Percentiles rank a stretch among this genome's conserved stretches.
Conservation (phyloP, 2,329 filamentous ascomycete species). For the Chaetomiaceae sp. region DNA sequence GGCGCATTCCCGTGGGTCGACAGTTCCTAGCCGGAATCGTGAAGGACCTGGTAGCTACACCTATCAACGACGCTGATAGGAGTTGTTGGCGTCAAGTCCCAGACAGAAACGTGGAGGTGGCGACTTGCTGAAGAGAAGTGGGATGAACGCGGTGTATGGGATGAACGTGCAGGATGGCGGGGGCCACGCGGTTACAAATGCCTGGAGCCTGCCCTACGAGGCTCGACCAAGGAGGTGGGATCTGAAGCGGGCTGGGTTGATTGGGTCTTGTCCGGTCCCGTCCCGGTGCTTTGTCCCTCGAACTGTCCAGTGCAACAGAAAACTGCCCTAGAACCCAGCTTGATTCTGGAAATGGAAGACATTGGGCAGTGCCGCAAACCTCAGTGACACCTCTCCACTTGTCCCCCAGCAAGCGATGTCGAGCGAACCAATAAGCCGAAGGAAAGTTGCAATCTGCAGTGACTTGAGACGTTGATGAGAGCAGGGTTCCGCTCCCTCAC, state of each 20-base stretch:
- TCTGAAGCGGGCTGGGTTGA: neutral
- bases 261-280: neutral
- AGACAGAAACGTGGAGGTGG: neutral
- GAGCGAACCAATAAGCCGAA: neutral
- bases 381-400: neutral
- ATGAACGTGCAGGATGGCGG: neutral
- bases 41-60: too few species aligned
- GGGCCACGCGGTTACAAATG: constrained; percentile 11
- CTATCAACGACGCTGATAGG: too few species aligned
- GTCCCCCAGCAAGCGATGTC: neutral
- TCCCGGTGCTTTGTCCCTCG: neutral
- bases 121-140: too few species aligned
- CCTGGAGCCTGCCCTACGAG: constrained; percentile 9
- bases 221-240: neutral
- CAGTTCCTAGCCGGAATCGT: too few species aligned
- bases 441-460: neutral
- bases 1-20: too few species aligned
- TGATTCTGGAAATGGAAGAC: neutral
- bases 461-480: neutral
- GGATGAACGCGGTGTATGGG: neutral
- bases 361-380: neutral
- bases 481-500: neutral
- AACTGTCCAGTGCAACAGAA: neutral
- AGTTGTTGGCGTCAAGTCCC: too few species aligned
- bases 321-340: neutral